phyloP scores from a whole-genome alignment of 1,284 basidiomycete species.

The Rhodotorula sp. region DNA sequence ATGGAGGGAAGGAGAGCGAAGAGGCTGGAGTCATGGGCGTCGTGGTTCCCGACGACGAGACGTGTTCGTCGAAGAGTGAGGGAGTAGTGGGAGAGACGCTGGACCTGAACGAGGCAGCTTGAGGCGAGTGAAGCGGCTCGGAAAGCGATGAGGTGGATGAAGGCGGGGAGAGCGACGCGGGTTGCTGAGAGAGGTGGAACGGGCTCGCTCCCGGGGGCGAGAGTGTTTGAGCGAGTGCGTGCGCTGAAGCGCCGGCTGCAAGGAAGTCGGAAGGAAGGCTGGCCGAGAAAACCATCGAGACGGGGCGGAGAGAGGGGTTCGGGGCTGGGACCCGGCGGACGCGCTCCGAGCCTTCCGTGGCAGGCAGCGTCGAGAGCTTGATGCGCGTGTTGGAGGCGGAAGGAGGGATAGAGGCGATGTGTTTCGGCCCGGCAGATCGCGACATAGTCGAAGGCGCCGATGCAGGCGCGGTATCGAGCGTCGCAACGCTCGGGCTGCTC shows the following conservation, averaged over 20 bases:
- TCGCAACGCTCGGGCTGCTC: not conserved
- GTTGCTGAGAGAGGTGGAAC: not conserved
- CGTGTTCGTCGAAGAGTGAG: slow-evolving; percentile 23
- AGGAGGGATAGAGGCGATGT: too few relatives aligned
- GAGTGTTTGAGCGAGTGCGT: not conserved
- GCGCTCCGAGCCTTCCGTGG: too few relatives aligned
- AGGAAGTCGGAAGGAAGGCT: slow-evolving; percentile 33
- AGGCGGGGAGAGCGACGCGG: not conserved
- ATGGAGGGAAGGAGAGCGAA: not conserved
- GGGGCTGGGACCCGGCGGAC: slow-evolving; percentile 9
- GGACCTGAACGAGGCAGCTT: slow-evolving; percentile 17
- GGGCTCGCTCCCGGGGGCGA: not conserved
- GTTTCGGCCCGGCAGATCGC: too few relatives aligned
- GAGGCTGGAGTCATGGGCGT: slow-evolving; percentile 26
- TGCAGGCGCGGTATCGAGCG: not conserved
- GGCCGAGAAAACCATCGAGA: slow-evolving; percentile 41
- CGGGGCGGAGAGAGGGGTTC: slow-evolving; percentile 34
- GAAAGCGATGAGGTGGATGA: not conserved
- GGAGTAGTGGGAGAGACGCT: slow-evolving; percentile 1
- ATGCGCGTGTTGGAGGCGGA: too few relatives aligned
- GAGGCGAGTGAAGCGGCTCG: slow-evolving; percentile 11
- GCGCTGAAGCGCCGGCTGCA: slow-evolving; percentile 4
- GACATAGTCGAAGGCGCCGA: too few relatives aligned
- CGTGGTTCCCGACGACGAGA: not conserved
- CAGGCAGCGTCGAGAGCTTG: too few relatives aligned